Evolutionary conservation across 2,329 filamentous ascomycete species (phyloP), one percentile per base, ranked within the genome.

Genomic region (Lasiodiplodia theobromae): DNA sequence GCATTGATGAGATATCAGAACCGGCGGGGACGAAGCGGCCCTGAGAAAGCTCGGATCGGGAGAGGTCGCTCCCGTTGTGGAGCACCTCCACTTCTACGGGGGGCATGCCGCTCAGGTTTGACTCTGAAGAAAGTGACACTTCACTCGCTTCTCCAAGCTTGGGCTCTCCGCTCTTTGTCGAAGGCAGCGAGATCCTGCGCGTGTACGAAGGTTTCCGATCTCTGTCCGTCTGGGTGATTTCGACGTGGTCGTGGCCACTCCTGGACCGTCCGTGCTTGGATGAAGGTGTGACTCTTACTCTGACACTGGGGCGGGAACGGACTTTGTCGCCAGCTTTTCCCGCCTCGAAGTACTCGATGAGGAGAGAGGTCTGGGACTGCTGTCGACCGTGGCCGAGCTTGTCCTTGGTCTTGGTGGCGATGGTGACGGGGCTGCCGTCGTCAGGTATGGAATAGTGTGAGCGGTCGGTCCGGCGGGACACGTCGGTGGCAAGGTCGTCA

Each of bases 271-370:
- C 86, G 72, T 82, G 83, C 44, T 68, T 68, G 28, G 86, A 86
- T 49, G 92, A 93, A 16, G 94, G 94, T 16, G 93, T 96, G 71
- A 97, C 87, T 73, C 90, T 87, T 66, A 93, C 91, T 73, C 91
- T 84, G 66, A 97, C 93, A 78, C 93, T 97, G 14, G 94, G 94
- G 73, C 92, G 90, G 74, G 91, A 90, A 73, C 89, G 87, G 40
- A 84, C 82, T 75, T 82, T 85, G 75, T 81, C 84, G 74, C 85
- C 85, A 68, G 87, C 82, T 79, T 92, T 94, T 71, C 90, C 89
- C 73, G 89, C 92, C 82, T 97, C 94, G 76, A 96, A 97, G 81
- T 97, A 97, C 82, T 97, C 94, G 75, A 97, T 97, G 74, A 97
- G 85, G 72, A 97, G 86, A 68, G 93, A 96, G 47, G 94, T 97